Base-by-base conservation (phyloP, 1,284 basidiomycete species). In the Cutaneotrichosporon cavernicola region DNA sequence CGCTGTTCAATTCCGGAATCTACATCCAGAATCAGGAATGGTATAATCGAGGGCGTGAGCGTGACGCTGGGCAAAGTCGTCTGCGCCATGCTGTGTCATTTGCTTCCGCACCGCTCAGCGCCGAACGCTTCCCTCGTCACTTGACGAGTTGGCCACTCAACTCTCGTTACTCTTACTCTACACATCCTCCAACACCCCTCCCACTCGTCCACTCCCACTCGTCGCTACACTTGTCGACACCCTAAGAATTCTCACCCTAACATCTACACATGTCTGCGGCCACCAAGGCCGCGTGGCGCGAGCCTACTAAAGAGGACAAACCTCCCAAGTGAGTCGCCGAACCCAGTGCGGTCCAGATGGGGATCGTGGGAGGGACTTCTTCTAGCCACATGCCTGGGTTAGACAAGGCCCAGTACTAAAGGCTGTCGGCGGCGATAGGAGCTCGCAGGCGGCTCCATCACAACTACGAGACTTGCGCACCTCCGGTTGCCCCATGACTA, bases 251-350 rank as follows among this genome's bases (percentile, higher is more conserved):
- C 32, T 22, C 30, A 22, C 36, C 56, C n/a, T 34, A 36, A 36
- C 16, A 13, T 56, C 56, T 56, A 26, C 26, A 38, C 56, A 66
- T 63, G 62, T 53, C 65, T 34, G 49, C 61, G 47, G 56, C 60
- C 62, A 58, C 52, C 34, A n/a, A 38, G 49, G 49, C 40, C 61
- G 63, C 38, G 52, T 69, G 68, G 68, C 57, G 61, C 43, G 68
- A 69, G 63, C 68, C 68, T 26, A 64, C 64, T 30, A 69, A 64
- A 61, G 60, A 57, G 6, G 64, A 73, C 55, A 75, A 74, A 65
- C 76, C 76, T n/a, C 71, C 72, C 49, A 77, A 75, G 76, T 77
- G 64, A 67, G 76, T 38, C 21, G 21, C 18, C 31, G 34, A 18
- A 30, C 46, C n/a, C 30, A 26, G 38, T 36, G 43, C 40, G 18